These are phyloP conservation scores for Marasmius tenuissimus DNA, from an alignment of 1,284 basidiomycete genomes.

Conservation along the genomic window DNA sequence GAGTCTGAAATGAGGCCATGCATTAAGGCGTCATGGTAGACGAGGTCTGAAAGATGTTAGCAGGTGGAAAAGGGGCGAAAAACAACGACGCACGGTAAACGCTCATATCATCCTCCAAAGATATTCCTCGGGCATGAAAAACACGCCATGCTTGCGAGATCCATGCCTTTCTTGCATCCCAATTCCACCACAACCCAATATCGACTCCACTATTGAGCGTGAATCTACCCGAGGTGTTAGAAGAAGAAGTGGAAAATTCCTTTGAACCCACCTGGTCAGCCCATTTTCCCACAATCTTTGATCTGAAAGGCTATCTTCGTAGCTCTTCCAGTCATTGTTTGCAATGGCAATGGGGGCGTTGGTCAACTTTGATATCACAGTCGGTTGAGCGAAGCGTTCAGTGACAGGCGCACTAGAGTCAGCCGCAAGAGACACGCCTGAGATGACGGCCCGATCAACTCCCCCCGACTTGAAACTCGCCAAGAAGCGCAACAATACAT, in stretches of 20 bases:
- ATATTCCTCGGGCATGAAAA: background rate
- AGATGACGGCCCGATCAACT: background rate
- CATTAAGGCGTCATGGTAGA: background rate
- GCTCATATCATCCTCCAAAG: background rate
- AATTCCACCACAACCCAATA: background rate
- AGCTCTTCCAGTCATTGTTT: too few species aligned
- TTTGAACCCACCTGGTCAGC: too few species aligned
- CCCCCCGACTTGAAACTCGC: background rate
- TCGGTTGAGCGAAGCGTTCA: background rate
- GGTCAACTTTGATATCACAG: too few species aligned
- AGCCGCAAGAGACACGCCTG: background rate
- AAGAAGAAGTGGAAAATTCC: too few species aligned
- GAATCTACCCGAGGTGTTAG: too few species aligned
- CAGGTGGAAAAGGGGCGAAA: background rate
- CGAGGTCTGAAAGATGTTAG: background rate
- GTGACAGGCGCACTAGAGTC: background rate
- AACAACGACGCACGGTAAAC: background rate
- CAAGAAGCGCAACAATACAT: background rate
- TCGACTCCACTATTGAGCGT: background rate
- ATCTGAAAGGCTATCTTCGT: too few species aligned
- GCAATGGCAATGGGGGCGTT: too few species aligned
- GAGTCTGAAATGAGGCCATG: background rate
- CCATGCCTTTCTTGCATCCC: background rate
- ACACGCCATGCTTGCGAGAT: background rate
- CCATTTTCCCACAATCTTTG: too few species aligned